Evolutionary conservation across 495 filamentous ascomycete species (phyloP).

Genomic region (Apiosordaria backusii): DNA sequence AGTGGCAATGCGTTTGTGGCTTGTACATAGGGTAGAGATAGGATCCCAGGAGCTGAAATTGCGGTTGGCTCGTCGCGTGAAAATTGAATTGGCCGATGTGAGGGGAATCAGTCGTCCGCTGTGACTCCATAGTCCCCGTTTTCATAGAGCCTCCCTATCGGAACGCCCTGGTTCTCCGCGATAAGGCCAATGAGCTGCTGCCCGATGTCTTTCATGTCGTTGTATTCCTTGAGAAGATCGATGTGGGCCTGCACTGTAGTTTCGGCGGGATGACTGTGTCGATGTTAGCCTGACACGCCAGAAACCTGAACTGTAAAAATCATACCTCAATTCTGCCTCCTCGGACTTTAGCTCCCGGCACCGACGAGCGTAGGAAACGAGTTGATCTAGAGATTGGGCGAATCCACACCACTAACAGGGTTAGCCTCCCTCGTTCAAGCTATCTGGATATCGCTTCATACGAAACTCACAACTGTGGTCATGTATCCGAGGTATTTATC

Average conservation of each 20-base stretch:
- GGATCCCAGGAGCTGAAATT: not conserved
- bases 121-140: conserved; percentile 40
- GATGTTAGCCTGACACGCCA: not conserved
- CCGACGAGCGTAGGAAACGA: not conserved
- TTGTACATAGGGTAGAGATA: conserved; percentile 35
- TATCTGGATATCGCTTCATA: not conserved
- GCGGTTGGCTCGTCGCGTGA: not conserved
- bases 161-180: conserved; percentile 64
- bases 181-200: conserved; percentile 71
- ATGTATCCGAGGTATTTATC: conserved; percentile 24
- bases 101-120: conserved; percentile 16
- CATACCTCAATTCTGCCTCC: not conserved
- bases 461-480: conserved; percentile 13
- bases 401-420: not conserved
- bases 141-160: conserved; percentile 59
- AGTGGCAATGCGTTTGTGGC: conserved; percentile 62
- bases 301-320: not conserved
- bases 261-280: conserved; percentile 23
- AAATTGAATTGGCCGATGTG: not conserved
- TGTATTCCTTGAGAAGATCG: conserved; percentile 67
- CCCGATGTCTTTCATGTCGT: conserved; percentile 72
- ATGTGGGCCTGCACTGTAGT: conserved; percentile 59
- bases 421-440: not conserved
- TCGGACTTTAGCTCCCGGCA: not conserved
- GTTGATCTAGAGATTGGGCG: not conserved